Evolutionary conservation across 139 green algal genomes (phyloP), one percentile per base, ranked within the genome.

Genomic region (Chlorella vulgaris): DNA sequence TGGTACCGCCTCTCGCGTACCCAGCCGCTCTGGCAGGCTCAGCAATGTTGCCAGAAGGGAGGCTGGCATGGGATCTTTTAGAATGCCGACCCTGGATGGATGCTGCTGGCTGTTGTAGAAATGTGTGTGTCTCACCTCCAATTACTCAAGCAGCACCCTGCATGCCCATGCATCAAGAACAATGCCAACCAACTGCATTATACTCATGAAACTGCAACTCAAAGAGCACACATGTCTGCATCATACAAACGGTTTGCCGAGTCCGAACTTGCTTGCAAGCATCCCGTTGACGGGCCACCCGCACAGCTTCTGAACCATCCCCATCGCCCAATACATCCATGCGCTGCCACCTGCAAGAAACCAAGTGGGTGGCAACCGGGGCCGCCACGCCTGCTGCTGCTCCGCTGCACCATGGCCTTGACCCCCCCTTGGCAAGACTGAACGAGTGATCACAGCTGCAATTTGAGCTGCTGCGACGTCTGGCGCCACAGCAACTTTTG

Each of bases 301-400:
- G 47, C 75, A 29, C 55, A 85, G 68, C 47, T 74, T 85, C 43
- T 85, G 81, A 4, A 73, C 42, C 3, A 85, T n/a, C 3, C 81
- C 81, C 0, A 76, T 1, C 31, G 69, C 28, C 29, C 40, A 82
- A 36, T 63, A 68, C 31, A 66, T 75, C 62, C 40, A 69, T 38
- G 73, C 81, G 6, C 36, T 36, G 40, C 81, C 81, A 10, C 71
- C 81, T 7, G 68, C 81, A 29, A 82, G 71, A 43, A 85, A 85
- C 26, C 42, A 73, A 26, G 26, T 33, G 33, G 81, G 81, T n/a
- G 81, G 81, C 35, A 36, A n/a, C 13, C 75, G 70, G 21, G 70
- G 47, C 4, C 33, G 50, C 70, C 70, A 78, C 43, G 55, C n/a
- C n/a, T n/a, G n/a, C n/a, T n/a, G 39, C 19, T 40, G 42, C 40